A percentile compares a stretch with the other conserved stretches of the same genome.
These are phyloP conservation scores for Akanthomyces uredinophilus DNA, from an alignment of 2,329 filamentous ascomycete genomes.

Conservation along the genomic window DNA sequence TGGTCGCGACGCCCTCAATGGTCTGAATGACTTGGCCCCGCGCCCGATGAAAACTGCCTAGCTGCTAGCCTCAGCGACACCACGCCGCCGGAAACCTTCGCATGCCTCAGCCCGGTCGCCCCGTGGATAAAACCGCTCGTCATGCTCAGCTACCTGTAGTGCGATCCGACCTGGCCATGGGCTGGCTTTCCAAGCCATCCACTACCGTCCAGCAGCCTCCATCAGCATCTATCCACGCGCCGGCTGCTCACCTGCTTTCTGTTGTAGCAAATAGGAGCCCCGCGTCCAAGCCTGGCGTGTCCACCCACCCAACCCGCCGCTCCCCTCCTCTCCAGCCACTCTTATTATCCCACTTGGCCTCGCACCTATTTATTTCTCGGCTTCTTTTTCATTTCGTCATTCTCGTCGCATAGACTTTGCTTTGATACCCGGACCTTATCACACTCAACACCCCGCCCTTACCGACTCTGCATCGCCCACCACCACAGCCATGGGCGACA, in stretches of 20 bases:
- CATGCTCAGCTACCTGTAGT: not conserved
- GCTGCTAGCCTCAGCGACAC: not conserved
- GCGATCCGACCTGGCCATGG: not conserved
- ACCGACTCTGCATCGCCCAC: not conserved
- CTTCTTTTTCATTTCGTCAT: not conserved
- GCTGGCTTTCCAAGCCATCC: not conserved
- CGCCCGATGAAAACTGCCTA: not conserved
- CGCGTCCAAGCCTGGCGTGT: conserved; percentile 16
- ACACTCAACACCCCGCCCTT: not conserved
- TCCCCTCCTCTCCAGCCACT: conserved; percentile 20
- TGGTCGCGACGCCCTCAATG: not conserved
- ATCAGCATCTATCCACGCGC: conserved; percentile 1
- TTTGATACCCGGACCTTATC: not conserved
- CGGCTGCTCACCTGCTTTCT: conserved; percentile 8
- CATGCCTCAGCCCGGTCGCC: not conserved
- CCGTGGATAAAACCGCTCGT: not conserved
- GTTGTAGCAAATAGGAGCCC: conserved; percentile 8
- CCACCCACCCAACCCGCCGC: conserved; percentile 19
- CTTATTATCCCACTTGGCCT: not conserved
- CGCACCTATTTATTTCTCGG: not conserved
- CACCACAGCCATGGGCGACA: conserved; percentile 27
- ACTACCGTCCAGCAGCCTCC: not conserved
- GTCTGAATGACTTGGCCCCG: conserved; percentile 3
- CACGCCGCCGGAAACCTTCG: not conserved
- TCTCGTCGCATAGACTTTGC: not conserved